phyloP scores from a whole-genome alignment of 1,284 basidiomycete genomes.

The Trichosporon inkin region DNA sequence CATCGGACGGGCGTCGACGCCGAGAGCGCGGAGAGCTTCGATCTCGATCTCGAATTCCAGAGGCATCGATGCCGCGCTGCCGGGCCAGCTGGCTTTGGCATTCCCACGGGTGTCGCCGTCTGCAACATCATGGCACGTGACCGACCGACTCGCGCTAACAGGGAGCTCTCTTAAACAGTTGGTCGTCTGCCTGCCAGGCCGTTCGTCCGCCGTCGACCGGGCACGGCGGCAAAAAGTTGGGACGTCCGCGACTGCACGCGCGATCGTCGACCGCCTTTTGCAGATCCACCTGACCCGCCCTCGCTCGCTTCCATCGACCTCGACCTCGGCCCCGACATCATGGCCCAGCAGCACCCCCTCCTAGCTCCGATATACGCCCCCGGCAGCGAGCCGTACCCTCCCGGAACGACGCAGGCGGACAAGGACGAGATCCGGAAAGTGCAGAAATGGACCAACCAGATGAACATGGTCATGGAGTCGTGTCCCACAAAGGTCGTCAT shows the following conservation, averaged over 20 bases:
- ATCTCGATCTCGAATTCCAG: too few relatives aligned
- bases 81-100: too few relatives aligned
- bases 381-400: slow-evolving; percentile 60
- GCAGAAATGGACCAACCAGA: slow-evolving; percentile 69
- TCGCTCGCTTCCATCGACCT: not conserved
- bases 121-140: not conserved
- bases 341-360: slow-evolving; percentile 23
- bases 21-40: too few relatives aligned
- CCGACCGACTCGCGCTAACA: not conserved
- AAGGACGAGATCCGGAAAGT: slow-evolving; percentile 63
- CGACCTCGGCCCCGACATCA: slow-evolving; percentile 14
- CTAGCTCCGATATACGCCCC: slow-evolving; percentile 48
- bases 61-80: too few relatives aligned
- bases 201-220: not conserved
- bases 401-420: slow-evolving; percentile 77
- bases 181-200: not conserved
- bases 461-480: slow-evolving; percentile 69
- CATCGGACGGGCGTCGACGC: too few relatives aligned
- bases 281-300: too few relatives aligned
- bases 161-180: not conserved
- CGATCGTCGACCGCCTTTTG: too few relatives aligned
- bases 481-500: slow-evolving; percentile 76
- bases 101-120: too few relatives aligned
- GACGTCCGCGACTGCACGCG: too few relatives aligned
- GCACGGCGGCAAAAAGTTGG: slow-evolving; percentile 6